phyloP scores from a whole-genome alignment of 495 filamentous ascomycete species.

The Xeromyces bisporus region DNA sequence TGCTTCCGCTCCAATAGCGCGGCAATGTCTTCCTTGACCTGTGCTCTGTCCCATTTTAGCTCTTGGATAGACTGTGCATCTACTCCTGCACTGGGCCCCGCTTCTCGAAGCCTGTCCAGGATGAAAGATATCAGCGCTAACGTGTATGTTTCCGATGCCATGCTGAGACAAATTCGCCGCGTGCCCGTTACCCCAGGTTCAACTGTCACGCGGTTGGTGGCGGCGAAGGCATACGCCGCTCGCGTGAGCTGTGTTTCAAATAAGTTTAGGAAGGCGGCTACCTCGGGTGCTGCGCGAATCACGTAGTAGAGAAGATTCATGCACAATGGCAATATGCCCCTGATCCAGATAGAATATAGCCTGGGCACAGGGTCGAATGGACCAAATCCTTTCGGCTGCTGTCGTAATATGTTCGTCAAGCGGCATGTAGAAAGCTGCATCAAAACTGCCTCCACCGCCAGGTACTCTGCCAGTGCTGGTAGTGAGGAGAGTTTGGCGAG shows the following conservation, averaged over 20 bases:
- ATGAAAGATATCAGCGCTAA: slow-evolving; percentile 56
- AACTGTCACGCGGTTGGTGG: slow-evolving; percentile 17
- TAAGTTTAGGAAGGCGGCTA: slow-evolving; percentile 70
- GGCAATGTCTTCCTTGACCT: slow-evolving; percentile 63
- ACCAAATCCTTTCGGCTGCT: slow-evolving; percentile 42
- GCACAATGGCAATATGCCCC: slow-evolving; percentile 73
- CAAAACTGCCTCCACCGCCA: slow-evolving; percentile 72
- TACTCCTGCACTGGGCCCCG: slow-evolving; percentile 38
- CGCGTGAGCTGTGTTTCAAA: slow-evolving; percentile 57
- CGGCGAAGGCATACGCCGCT: slow-evolving; percentile 42
- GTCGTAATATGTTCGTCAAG: slow-evolving; percentile 50
- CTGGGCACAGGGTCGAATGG: slow-evolving; percentile 45
- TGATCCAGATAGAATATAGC: slow-evolving; percentile 70
- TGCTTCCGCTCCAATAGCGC: slow-evolving; percentile 47
- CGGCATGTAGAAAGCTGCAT: slow-evolving; percentile 61
- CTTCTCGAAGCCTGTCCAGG: slow-evolving; percentile 40
- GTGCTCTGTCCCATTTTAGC: slow-evolving; percentile 52
- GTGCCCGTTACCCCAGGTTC: slow-evolving; percentile 18
- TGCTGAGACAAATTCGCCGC: slow-evolving; percentile 47
- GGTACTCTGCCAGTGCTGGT: slow-evolving; percentile 67
- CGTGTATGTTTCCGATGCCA: slow-evolving; percentile 58
- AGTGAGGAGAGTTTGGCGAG: slow-evolving; percentile 74
- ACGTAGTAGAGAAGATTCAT: slow-evolving; percentile 77
- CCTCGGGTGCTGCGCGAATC: slow-evolving; percentile 61
- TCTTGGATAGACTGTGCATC: slow-evolving; percentile 43